Evolutionary conservation across 257 asterid species (phyloP).

Genomic region (Solanum gracilifrons): DNA sequence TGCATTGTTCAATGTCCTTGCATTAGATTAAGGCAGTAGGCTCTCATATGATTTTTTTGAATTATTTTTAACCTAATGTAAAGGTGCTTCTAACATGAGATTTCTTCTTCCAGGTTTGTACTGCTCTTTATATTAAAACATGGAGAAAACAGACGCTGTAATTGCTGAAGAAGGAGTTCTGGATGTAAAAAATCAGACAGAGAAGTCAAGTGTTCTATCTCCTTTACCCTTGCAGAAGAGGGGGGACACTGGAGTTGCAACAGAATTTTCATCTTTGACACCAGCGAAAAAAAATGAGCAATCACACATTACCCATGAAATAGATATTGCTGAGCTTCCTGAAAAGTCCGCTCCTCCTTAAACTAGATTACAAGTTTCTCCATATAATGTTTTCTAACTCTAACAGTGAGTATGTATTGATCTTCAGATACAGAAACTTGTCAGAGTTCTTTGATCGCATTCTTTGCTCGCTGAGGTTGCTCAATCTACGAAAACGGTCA

Average conservation of each 20-base stretch:
- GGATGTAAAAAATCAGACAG: slow-evolving; percentile 4
- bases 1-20: background rate
- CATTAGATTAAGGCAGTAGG: background rate
- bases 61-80: background rate
- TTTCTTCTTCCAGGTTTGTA: background rate
- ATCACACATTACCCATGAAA: slow-evolving; percentile 20
- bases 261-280: slow-evolving; percentile 41
- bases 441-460: slow-evolving; percentile 46
- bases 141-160: slow-evolving; percentile 23
- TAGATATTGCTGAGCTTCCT: slow-evolving; percentile 34
- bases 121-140: background rate
- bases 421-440: slow-evolving; percentile 36
- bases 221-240: slow-evolving; percentile 9
- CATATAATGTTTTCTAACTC: background rate
- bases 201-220: slow-evolving; percentile 2
- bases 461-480: slow-evolving; percentile 61
- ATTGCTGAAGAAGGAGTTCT: background rate
- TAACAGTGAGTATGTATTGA: background rate
- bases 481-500: slow-evolving; percentile 37
- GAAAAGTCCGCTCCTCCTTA: slow-evolving; percentile 35
- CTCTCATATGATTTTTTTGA: background rate
- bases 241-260: slow-evolving; percentile 11
- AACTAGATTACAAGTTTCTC: background rate
- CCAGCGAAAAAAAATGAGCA: slow-evolving; percentile 53
- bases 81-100: background rate